These are phyloP conservation scores for Novymonas esmeraldas DNA, from an alignment of 208 protist species.

Conservation along the genomic window DNA sequence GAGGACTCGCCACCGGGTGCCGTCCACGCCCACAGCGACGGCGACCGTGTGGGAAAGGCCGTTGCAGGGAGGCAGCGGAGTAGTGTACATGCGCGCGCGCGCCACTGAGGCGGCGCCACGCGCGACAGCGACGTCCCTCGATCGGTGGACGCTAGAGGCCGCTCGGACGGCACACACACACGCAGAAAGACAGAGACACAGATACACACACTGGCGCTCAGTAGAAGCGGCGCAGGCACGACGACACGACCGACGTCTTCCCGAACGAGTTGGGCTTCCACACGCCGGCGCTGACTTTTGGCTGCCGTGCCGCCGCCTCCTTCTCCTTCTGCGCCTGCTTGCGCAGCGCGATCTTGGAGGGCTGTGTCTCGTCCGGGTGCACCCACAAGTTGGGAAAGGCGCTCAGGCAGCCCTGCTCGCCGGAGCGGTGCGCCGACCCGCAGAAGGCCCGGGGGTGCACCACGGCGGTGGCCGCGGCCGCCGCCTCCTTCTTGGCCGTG, in stretches of 20 bases:
- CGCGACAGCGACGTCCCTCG: no score
- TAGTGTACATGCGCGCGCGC: no score
- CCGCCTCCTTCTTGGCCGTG: constrained; percentile 29
- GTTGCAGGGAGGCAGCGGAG: no score
- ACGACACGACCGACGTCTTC: constrained; percentile 77
- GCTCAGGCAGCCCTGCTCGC: constrained; percentile 59
- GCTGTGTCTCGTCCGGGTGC: constrained; percentile 40
- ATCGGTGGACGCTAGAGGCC: no score
- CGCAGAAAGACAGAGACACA: background rate
- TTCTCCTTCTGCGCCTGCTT: constrained; percentile 38
- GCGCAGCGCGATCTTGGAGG: constrained; percentile 26
- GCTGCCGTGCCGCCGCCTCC: constrained; percentile 24
- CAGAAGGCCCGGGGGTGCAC: constrained; percentile 53
- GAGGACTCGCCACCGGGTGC: no score
- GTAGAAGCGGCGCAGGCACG: constrained; percentile 83
- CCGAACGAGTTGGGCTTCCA: constrained; percentile 86
- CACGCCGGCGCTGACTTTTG: constrained; percentile 41
- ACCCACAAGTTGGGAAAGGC: constrained; percentile 83
- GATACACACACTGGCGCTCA: constrained; percentile 17
- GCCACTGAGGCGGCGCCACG: no score
- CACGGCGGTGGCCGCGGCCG: constrained; percentile 10
- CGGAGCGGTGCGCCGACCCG: constrained; percentile 31
- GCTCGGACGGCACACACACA: background rate
- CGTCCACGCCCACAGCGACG: background rate
- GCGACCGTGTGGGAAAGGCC: no score